Percentiles rank a stretch among this genome's conserved stretches.
phyloP scores from a whole-genome alignment of 1,284 basidiomycete species.

The Schizophyllum amplum region DNA sequence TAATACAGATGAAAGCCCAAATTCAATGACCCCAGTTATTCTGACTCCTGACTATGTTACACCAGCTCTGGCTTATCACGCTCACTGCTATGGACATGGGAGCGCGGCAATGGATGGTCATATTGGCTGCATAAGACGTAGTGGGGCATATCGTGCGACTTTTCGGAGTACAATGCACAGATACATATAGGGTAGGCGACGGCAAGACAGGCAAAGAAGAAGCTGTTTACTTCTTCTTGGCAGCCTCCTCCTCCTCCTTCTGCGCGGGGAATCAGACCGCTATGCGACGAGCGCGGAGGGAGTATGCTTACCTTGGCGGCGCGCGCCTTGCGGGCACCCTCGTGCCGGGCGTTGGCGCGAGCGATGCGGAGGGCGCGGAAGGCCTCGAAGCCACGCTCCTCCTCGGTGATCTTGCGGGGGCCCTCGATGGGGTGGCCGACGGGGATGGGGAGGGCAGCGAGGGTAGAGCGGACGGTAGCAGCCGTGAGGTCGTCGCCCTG shows the following conservation, averaged over 20 bases:
- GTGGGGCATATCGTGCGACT: conserved; percentile 17
- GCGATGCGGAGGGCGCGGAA: conserved; percentile 86
- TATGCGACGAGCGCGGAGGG: conserved; percentile 3
- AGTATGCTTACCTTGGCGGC: conserved; percentile 61
- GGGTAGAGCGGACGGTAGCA: conserved; percentile 55
- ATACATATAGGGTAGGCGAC: conserved; percentile 22
- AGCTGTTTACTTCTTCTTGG: conserved; percentile 75
- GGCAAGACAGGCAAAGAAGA: conserved; percentile 18
- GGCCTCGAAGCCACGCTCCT: conserved; percentile 87
- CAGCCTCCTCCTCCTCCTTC: conserved; percentile 90
- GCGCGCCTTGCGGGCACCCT: conserved; percentile 79
- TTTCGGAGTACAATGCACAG: neutral
- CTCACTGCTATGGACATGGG: too few species aligned
- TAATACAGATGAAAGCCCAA: too few species aligned
- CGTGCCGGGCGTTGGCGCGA: conserved; percentile 81
- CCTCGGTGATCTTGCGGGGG: conserved; percentile 89
- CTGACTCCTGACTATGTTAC: too few species aligned
- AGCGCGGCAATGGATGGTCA: conserved; percentile 12
- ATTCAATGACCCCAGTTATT: too few species aligned
- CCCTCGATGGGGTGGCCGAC: conserved; percentile 65
- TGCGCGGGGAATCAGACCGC: conserved; percentile 23
- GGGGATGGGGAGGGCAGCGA: conserved; percentile 59
- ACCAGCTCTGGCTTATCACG: too few species aligned
- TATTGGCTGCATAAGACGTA: conserved; percentile 26
- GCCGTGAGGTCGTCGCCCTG: conserved; percentile 84